Conservation (phyloP, 306 rosid genomes). For the Carpinus fangiana region DNA sequence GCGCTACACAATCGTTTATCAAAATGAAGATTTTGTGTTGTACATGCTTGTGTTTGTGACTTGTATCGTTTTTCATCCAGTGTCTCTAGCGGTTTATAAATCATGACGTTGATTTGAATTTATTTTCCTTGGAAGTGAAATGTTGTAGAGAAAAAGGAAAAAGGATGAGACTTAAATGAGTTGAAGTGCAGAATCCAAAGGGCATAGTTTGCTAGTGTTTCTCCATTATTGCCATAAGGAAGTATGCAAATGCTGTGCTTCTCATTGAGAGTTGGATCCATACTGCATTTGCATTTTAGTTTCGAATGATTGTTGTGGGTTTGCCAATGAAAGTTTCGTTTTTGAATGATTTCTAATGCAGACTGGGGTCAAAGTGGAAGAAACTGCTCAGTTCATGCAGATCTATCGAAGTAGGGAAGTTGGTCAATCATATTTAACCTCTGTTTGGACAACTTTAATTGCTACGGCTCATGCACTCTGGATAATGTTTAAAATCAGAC, state of each 20-base stretch:
- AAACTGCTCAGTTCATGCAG: slow-evolving; percentile 68
- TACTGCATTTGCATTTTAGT: slow-evolving; percentile 22
- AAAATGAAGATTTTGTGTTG: neutral
- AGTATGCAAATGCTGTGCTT: slow-evolving; percentile 3
- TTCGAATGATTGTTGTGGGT: slow-evolving; percentile 19
- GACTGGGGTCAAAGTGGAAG: slow-evolving; percentile 40
- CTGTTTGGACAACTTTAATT: slow-evolving; percentile 78
- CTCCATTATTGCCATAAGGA: slow-evolving; percentile 9
- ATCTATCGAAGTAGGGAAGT: slow-evolving; percentile 93
- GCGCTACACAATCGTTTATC: neutral
- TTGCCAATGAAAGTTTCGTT: slow-evolving; percentile 13
- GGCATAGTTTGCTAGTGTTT: slow-evolving; percentile 16
- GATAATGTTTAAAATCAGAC: slow-evolving; percentile 82
- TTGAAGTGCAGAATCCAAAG: neutral
- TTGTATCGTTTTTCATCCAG: neutral
- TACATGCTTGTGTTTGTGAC: neutral
- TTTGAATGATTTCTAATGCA: slow-evolving; percentile 37
- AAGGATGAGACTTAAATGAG: no score
- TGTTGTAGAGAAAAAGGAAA: neutral
- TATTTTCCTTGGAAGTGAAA: neutral
- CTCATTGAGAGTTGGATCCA: slow-evolving; percentile 1
- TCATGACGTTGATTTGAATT: neutral
- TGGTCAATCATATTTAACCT: slow-evolving; percentile 91
- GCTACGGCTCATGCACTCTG: slow-evolving; percentile 70
- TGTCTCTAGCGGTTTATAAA: neutral